phyloP scores from a whole-genome alignment of 1,284 basidiomycete species.

The Trichosporon sp. region DNA sequence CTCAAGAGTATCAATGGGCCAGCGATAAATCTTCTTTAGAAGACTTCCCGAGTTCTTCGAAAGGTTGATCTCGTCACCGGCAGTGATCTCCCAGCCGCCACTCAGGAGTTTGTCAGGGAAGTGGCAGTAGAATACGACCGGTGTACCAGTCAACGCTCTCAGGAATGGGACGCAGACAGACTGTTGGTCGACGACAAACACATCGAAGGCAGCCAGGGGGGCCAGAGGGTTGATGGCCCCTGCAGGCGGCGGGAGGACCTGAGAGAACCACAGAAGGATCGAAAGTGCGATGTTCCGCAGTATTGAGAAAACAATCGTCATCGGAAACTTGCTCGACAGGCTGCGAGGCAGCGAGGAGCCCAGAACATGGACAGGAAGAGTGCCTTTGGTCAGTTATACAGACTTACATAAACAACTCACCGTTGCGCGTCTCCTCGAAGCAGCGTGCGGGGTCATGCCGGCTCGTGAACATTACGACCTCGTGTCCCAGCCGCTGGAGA shows the following conservation, averaged over 20 bases:
- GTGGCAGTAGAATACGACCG: constrained; percentile 95
- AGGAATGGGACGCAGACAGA: constrained; percentile 84
- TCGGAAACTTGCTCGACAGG: constrained; percentile 67
- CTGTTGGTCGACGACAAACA: constrained; percentile 92
- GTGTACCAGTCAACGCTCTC: constrained; percentile 59
- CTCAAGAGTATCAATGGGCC: constrained; percentile 86
- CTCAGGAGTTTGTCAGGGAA: constrained; percentile 89
- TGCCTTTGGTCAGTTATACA: constrained; percentile 55
- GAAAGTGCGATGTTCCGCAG: constrained; percentile 78
- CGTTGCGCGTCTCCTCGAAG: constrained; percentile 84
- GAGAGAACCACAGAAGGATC: constrained; percentile 55
- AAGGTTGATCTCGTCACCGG: constrained; percentile 55
- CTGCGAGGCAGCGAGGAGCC: constrained; percentile 72
- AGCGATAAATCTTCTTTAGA: constrained; percentile 69
- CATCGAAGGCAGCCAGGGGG: constrained; percentile 57
- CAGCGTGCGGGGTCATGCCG: constrained; percentile 79
- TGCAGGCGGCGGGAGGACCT: constrained; percentile 35
- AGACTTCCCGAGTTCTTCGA: constrained; percentile 56
- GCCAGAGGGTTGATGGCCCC: constrained; percentile 38
- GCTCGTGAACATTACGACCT: constrained; percentile 89
- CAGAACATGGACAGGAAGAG: constrained; percentile 72
- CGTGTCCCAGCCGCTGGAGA: constrained; percentile 75
- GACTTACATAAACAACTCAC: constrained; percentile 49
- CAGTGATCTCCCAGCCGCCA: constrained; percentile 39
- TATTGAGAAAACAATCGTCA: constrained; percentile 74